Evolutionary conservation across 495 filamentous ascomycete species (phyloP).

Genomic region (Aspergillus saccharolyticus): DNA sequence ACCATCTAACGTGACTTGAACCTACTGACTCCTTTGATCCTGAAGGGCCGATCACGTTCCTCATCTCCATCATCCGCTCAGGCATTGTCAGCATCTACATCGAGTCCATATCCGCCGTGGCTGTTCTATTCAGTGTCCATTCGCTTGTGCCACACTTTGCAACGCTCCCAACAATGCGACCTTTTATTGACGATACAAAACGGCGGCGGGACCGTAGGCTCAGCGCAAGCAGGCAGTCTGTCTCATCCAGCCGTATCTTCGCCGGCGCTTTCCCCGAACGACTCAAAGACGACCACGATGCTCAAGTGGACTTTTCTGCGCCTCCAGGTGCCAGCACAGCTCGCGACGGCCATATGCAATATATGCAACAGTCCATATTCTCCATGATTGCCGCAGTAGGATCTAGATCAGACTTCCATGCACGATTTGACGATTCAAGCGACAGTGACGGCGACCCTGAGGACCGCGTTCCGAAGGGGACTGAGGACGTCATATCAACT

Average conservation of each 20-base stretch:
- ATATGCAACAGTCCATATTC: constrained; percentile 94
- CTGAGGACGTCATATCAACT: constrained; percentile 13
- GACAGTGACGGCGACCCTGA: constrained; percentile 66
- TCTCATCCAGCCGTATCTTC: constrained; percentile 42
- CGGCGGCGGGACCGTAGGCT: constrained; percentile 29
- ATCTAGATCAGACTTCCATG: constrained; percentile 70
- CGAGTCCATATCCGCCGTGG: background rate
- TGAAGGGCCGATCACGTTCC: constrained; percentile 5
- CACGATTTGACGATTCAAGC: constrained; percentile 75
- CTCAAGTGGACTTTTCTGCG: constrained; percentile 67
- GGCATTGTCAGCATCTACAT: background rate
- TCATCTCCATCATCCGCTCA: constrained; percentile 12
- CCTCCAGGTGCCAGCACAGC: constrained; percentile 37
- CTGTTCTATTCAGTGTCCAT: background rate
- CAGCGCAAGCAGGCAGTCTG: constrained; percentile 32
- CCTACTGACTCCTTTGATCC: constrained; percentile 7
- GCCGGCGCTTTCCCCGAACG: constrained; percentile 74
- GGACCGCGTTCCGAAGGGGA: constrained; percentile 10
- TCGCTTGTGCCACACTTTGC: constrained; percentile 10
- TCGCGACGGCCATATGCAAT: constrained; percentile 44
- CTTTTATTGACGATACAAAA: constrained; percentile 30
- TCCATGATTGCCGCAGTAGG: constrained; percentile 90
- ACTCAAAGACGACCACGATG: constrained; percentile 67
- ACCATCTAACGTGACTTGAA: constrained; percentile 1
- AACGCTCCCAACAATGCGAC: constrained; percentile 25